Base-by-base conservation (phyloP, 2,329 filamentous ascomycete species). In the Reticulascus tulasneorum region DNA sequence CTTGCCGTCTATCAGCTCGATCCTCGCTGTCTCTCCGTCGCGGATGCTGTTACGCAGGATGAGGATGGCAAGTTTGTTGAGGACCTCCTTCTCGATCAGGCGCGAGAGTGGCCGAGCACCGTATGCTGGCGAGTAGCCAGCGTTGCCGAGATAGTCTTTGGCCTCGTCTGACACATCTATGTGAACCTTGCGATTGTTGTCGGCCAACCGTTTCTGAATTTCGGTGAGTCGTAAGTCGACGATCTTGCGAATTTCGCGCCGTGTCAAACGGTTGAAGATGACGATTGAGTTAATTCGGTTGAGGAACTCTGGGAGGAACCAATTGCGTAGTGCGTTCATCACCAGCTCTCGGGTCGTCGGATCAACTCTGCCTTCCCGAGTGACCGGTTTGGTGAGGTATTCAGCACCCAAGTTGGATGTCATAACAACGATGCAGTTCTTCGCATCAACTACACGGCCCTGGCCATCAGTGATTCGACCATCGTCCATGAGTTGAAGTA, bases 401-500 rank as follows among this genome's bases (percentile, higher is more conserved):
- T 97, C 93, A 21, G 93, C 93, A 47, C 93, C 93, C 44, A 98
- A 64, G 69, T 98, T 98, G 54, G 89, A 96, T 1, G 93, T 98
- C 89, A 98, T 94, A 64, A 98, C 93, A 27, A 98, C 91, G 50
- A 98, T 97, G 60, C 91, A 97, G 74, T 98, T 98, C 66, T 84
- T 88, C 42, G 91, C 93, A 53, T 98, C 93, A 37, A 98, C 82
- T 32, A 96, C 75, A 59, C 93, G 82, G 57, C 93, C 93, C 77
- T 97, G 94, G 30, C 93, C 93, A 56, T 98, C 93, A 11, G 93
- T 98, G 63, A 98, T 97, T 53, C 93, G 89, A 20, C 93, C 93
- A 55, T 98, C 93, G 54, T 98, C 93, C 89, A 98, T 97, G 55
- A 98, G 87, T 63, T 98, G 93, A n/a, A 98, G 79, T 23, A 98